Conservation (phyloP, 2,329 filamentous ascomycete genomes). For the Neopestalotiopsis clavispora region DNA sequence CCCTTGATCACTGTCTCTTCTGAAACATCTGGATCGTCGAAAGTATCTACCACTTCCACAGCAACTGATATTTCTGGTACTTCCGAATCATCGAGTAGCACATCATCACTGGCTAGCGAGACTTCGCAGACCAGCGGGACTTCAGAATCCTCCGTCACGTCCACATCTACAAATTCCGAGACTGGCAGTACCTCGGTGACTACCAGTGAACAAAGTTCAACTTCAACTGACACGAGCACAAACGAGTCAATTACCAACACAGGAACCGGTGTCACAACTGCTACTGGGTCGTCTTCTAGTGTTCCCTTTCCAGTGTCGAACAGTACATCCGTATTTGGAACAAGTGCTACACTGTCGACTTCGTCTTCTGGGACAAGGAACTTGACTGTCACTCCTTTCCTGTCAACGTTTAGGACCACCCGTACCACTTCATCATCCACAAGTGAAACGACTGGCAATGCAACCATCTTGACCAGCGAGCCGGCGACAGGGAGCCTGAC, state of each 20-base stretch:
- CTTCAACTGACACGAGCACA: not conserved
- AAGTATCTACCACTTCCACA: not conserved
- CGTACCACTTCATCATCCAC: slow-evolving; percentile 1
- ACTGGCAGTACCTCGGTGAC: not conserved
- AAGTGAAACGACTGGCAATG: not conserved
- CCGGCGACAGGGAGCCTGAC: slow-evolving; percentile 31
- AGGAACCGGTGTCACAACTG: not conserved
- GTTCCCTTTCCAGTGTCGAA: slow-evolving; percentile 16
- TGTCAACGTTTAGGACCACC: slow-evolving; percentile 12
- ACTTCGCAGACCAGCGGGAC: not conserved
- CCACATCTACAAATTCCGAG: not conserved
- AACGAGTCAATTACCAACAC: not conserved
- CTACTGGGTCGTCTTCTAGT: not conserved
- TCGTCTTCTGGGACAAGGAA: slow-evolving; percentile 6
- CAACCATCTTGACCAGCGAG: slow-evolving; percentile 25
- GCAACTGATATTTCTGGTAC: not conserved
- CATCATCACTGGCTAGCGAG: not conserved
- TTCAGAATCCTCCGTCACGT: not conserved
- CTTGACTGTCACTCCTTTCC: slow-evolving; percentile 16
- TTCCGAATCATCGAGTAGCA: not conserved
- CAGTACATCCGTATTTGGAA: slow-evolving; percentile 16
- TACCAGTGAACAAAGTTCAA: not conserved
- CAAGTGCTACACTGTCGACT: slow-evolving; percentile 6
- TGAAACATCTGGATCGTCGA: not conserved
- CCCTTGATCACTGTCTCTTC: not conserved